These are phyloP conservation scores for Blastocystis sp. DNA, from an alignment of 352 stramenopile species.

Conservation along the genomic window DNA sequence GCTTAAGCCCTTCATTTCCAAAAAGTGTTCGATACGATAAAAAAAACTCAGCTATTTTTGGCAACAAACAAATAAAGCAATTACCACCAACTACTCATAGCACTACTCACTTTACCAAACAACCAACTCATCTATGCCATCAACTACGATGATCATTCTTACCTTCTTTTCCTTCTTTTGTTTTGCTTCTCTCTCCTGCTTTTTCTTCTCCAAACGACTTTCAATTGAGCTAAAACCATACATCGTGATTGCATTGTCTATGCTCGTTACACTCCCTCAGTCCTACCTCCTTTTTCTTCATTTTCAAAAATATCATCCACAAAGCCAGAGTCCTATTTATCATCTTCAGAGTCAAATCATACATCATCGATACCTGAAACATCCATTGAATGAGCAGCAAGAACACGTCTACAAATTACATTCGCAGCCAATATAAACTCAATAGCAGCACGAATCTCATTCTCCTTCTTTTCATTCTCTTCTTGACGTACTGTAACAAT, in stretches of 20 bases:
- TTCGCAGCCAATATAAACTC: neutral
- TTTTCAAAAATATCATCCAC: conserved; percentile 55
- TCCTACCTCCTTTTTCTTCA: conserved; percentile 9
- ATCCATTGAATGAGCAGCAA: neutral
- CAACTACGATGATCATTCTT: neutral
- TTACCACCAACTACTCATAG: conserved; percentile 67
- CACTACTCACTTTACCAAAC: conserved; percentile 49
- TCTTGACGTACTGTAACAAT: conserved; percentile 28
- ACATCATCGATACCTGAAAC: neutral
- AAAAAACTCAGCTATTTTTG: too few species aligned
- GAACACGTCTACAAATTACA: neutral
- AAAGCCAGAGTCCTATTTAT: conserved; percentile 21
- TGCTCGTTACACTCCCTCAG: neutral
- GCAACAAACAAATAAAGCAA: neutral
- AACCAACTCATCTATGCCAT: conserved; percentile 14
- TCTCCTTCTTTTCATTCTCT: conserved; percentile 33
- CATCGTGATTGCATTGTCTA: conserved; percentile 32
- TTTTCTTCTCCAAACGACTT: conserved; percentile 65
- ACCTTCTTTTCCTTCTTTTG: conserved; percentile 67
- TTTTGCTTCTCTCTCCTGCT: conserved; percentile 47
- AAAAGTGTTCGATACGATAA: too few species aligned
- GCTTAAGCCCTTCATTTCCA: too few species aligned
- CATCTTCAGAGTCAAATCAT: neutral
- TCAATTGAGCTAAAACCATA: conserved; percentile 66
- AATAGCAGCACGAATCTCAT: conserved; percentile 25